phyloP scores from a whole-genome alignment of 192 early-diverging fungal genomes.

The Dissophora globulifera region DNA sequence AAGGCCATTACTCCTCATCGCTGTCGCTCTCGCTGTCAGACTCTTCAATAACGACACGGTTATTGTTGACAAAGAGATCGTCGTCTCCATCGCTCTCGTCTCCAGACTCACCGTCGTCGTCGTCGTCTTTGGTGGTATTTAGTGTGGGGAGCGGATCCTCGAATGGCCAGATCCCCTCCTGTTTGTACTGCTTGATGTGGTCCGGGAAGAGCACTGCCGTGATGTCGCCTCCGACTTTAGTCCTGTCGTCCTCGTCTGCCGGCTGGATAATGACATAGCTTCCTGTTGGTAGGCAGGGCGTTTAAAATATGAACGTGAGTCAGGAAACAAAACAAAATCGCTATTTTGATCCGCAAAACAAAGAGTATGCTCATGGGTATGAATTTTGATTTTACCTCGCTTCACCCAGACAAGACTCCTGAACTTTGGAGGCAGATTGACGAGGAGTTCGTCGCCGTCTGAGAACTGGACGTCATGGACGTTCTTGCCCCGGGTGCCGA shows the following conservation, averaged over 20 bases:
- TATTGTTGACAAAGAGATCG: conserved; percentile 71
- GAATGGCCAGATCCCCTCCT: conserved; percentile 68
- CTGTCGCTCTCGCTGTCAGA: conserved; percentile 55
- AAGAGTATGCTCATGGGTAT: neutral
- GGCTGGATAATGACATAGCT: conserved; percentile 75
- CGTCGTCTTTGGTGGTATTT: conserved; percentile 19
- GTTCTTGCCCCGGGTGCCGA: conserved; percentile 77
- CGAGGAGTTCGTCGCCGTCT: conserved; percentile 66
- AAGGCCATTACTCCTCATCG: no score
- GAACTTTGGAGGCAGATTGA: conserved; percentile 79
- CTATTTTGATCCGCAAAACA: neutral
- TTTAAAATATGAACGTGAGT: no score
- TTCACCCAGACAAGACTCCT: conserved; percentile 88
- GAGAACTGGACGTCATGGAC: conserved; percentile 74
- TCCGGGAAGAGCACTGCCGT: conserved; percentile 76
- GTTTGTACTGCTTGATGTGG: conserved; percentile 77
- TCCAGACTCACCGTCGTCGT: conserved; percentile 14
- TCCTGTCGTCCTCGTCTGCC: conserved; percentile 59
- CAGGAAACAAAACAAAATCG: no score
- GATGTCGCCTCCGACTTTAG: conserved; percentile 83
- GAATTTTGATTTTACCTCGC: conserved; percentile 66
- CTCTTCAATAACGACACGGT: conserved; percentile 63
- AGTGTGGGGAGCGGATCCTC: conserved; percentile 15
- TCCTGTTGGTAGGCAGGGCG: conserved; percentile 50
- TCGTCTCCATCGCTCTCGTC: conserved; percentile 59